Evolutionary conservation across 106 monocot genomes (phyloP), one percentile per base, ranked within the genome.

Genomic region (Hemerocallis citrina): DNA sequence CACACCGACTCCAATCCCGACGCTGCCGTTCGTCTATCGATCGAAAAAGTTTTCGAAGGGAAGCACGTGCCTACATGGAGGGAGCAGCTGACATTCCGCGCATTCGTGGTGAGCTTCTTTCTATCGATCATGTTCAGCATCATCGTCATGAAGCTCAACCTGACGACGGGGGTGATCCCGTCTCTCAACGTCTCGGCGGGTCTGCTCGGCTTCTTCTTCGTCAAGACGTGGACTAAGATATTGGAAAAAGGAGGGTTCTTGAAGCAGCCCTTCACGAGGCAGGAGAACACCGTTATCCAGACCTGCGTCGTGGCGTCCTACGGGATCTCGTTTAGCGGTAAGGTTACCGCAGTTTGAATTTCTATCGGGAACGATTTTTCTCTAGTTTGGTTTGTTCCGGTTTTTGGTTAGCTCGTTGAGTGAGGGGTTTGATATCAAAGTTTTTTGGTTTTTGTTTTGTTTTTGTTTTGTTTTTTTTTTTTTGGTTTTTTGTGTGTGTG

Each of bases 201-300:
- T 3, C 36, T 79, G 25, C 73, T 79, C 15, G 78, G 78, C 31
- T 79, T 64, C 61, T 79, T 79, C 84, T 88, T 93, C 72, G 62
- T 85, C 62, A 81, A 78, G 74, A 64, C 68, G 14, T 94, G 85
- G 89, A 76, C 89, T n/a, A 72, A 59, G 61, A 30, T 46, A n/a
- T 68, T 94, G 14, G 83, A 81, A 29, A 80, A 68, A 57, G 32
- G 61, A 13, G 89, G 89, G 5, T 14, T 94, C 13, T 72, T 89
- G 36, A 62, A 63, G 59, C 72, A 77, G 56, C 85, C 85, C 23
- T 93, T 93, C 75, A 93, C 93, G 1, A 73, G 88, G 34, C 89
- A 93, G 82, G 93, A 93, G 79, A 89, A 93, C 69, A 93, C 89
- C 47, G 93, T 93, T 34, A 83, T 93, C 68, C 93, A 93, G 82